Evolutionary conservation across 2,329 filamentous ascomycete species (phyloP), one percentile per base, ranked within the genome.

Genomic region (Thelonectria blattea): DNA sequence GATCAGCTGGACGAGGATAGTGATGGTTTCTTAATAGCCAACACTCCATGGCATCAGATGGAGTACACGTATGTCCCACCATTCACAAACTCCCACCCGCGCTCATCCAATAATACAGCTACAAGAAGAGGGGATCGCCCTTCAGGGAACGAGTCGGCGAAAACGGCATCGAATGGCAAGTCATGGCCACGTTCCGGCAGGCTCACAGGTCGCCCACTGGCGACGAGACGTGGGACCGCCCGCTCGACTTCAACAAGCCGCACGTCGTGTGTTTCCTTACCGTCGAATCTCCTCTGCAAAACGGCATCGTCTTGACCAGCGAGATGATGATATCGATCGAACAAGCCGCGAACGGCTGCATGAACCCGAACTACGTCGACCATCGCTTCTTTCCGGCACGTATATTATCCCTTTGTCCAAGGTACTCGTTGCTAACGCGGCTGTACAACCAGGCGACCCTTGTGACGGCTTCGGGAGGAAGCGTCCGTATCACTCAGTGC

Each of bases 401-500:
- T 12, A 18, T 15, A n/a, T 5, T 20, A 5, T 17, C 14, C 15
- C 22, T 5, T 32, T 5, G n/a, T 6, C 15, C n/a, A 14, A 18
- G 12, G 11, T 32, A 5, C 30, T 15, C 22, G 3, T 5, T 18
- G 10, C 41, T 45, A n/a, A 52, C 20, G 20, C 5, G 3, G 6
- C 18, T 15, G 39, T n/a, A 18, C 17, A 18, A n/a, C n/a, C 2
- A 52, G 50, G 39, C 20, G 8, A 52, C 50, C 2, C 14, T 52
- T 11, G 8, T 52, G 10, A 32, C 50, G 8, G 22, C 24, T 9
- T 17, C 50, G 2, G 39, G 34, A 11, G 17, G 50, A 45, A 52
- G 34, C 9, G 17, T 43, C 7, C 50, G 50, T 12, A 43, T 52
- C n/a, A 52, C 39, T 5, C 50, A 52, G 32, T 52, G 50, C 30